phyloP scores from a whole-genome alignment of 495 filamentous ascomycete species.

The Hypoxylon cercidicola region DNA sequence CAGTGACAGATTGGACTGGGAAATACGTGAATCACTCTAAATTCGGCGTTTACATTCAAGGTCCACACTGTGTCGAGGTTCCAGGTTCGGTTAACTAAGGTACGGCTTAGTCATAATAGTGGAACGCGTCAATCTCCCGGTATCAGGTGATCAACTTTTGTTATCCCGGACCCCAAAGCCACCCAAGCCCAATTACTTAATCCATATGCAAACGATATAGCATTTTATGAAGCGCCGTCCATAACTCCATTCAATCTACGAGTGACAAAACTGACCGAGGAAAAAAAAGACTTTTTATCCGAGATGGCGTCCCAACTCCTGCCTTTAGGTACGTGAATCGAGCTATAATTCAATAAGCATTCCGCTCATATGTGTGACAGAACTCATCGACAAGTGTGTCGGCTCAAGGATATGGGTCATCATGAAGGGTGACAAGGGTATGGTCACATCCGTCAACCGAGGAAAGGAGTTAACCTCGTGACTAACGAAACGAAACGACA shows the following conservation, averaged over 20 bases:
- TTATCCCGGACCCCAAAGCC: not conserved
- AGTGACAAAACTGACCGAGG: not conserved
- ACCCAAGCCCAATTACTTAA: conserved; percentile 6
- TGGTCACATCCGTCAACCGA: conserved; percentile 7
- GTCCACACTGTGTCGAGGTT: not conserved
- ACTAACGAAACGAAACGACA: conserved; percentile 49
- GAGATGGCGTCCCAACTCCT: conserved; percentile 85
- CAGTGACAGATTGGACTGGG: conserved; percentile 4
- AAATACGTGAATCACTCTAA: conserved; percentile 11
- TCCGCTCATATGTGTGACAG: conserved; percentile 57
- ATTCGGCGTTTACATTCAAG: conserved; percentile 1
- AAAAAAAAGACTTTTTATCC: not conserved
- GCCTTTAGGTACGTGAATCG: conserved; percentile 69
- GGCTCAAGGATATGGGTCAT: conserved; percentile 98
- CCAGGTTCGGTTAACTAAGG: not conserved
- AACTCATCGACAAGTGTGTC: conserved; percentile 98
- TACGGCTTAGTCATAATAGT: conserved; percentile 22
- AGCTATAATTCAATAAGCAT: conserved; percentile 3
- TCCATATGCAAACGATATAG: not conserved
- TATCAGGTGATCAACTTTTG: conserved; percentile 30
- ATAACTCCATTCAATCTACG: no score
- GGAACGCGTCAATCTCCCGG: conserved; percentile 13
- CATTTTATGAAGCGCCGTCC: not conserved
- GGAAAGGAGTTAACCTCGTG: not conserved
- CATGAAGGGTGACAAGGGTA: conserved; percentile 99